Evolutionary conservation across 352 stramenopile species (phyloP), one percentile per base, ranked within the genome.

Genomic region (Globisporangium solare): DNA sequence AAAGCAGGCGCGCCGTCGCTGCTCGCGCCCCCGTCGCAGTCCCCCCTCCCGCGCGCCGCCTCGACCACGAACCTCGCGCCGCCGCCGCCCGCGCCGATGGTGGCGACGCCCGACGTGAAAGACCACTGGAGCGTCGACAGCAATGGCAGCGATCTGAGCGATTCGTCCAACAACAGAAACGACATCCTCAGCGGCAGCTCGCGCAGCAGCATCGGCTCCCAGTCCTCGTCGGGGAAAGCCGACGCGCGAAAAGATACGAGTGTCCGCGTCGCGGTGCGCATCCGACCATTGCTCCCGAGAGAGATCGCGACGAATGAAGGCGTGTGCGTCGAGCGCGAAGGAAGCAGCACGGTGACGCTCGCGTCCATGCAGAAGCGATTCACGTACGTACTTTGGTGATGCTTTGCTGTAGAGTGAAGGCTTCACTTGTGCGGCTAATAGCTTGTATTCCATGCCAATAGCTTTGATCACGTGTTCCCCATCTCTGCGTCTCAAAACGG

Each of bases 391-490:
- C 15, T 43, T 51, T 47, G 17, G 6, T 40, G 17, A 13, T 6
- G 2, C 39, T 7, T n/a, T n/a, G 32, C 27, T 11, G 27, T 35
- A 11, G 10, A 24, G 8, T 47, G 24, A 22, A 46, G 21, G 2
- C 12, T 11, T 27, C 3, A 15, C 13, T 31, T 49, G 40, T 18
- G 20, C 24, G 24, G 24, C 13, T 32, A 12, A 43, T 32, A 13
- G 27, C 18, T 31, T 10, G 17, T 54, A 3, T 20, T 20, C 10
- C 27, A 6, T 55, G 32, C 24, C 10, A 43, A 42, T 54, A 92
- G 79, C 0, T 95, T 92, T 57, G 83, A 95, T 56, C 78, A 94
- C 43, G 86, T 94, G 1, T 92, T 95, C 53, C 74, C 81, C 1
- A 64, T 73, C 45, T 39, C 71, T 1, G 70, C 77, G 0, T 75